Base-by-base conservation (phyloP, 1,284 basidiomycete genomes). In the Apiotrichum laibachii region DNA sequence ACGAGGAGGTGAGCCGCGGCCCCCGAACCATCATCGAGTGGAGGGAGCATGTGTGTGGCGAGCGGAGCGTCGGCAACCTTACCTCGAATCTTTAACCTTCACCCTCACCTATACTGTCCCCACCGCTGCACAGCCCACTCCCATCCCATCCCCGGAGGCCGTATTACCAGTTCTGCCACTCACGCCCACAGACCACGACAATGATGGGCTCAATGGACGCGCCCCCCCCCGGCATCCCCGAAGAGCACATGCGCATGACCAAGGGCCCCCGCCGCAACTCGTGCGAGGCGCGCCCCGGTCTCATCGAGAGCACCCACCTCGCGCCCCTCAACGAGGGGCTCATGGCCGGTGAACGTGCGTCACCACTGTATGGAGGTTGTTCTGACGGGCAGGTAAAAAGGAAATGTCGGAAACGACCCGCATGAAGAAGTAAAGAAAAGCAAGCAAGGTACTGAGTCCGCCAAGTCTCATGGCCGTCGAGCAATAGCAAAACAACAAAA, bases 301-400 rank as follows among this genome's bases (percentile, higher is more conserved):
- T 63, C 5, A 60, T 63, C 37, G 53, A 60, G 50, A 54, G 48
- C 22, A 63, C 62, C 8, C 62, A 63, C 33, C 37, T 63, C 10
- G 62, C 62, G 13, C 62, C 62, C 0, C 59, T 63, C 22, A 63
- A 63, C 54, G 62, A 63, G 51, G 59, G 59, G 10, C 50, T 63
- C 6, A 51, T 60, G 47, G 53, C 48, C 15, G 6, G 21, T 15
- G 42, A 51, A 13, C 39, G 51, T 53, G 35, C 34, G 51, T 53
- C 26, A n/a, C n/a, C n/a, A n/a, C 1, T n/a, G 7, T 13, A 37
- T 16, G 5, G 21, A 5, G n/a, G 18, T 3, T 15, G 31, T 26
- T 22, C 26, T 31, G 45, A 13, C 19, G 18, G 19, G 19, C 4
- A 50, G 49, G 34, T 33, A 50, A 50, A 50, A 50, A 50, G 34